These are phyloP conservation scores for Acacia concinna DNA, from an alignment of 331 rosid species.

Conservation along the genomic window DNA sequence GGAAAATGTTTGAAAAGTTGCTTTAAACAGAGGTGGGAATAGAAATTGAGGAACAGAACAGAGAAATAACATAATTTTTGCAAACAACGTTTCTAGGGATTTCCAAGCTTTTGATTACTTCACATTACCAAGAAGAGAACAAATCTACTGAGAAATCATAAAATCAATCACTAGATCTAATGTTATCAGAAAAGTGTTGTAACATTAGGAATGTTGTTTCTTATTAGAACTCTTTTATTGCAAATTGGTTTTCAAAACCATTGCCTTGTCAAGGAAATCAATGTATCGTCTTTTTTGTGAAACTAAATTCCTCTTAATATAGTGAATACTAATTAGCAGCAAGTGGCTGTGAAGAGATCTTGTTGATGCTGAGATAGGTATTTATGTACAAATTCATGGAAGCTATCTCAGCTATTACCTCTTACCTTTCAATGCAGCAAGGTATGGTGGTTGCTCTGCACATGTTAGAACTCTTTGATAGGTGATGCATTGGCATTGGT, in stretches of 20 bases:
- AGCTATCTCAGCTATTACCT: not conserved
- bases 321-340: not conserved
- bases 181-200: not conserved
- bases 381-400: not conserved
- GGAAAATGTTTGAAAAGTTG: not conserved
- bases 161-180: not conserved
- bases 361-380: not conserved
- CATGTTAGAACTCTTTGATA: not conserved
- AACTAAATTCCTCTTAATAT: not conserved
- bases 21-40: not conserved
- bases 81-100: slow-evolving; percentile 4
- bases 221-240: not conserved
- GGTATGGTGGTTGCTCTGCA: not conserved
- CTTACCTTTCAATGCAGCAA: not conserved
- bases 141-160: not conserved
- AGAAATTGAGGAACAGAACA: not conserved
- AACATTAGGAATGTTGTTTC: not conserved
- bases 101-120: not conserved
- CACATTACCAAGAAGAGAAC: not conserved
- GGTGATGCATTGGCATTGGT: not conserved
- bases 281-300: not conserved
- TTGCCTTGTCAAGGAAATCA: not conserved
- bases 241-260: not conserved
- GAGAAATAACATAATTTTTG: not conserved
- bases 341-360: not conserved